Percentiles rank a stretch among this genome's conserved stretches.
Evolutionary conservation across 208 protist species (phyloP).

Genomic region (Porcisia hertigi): DNA sequence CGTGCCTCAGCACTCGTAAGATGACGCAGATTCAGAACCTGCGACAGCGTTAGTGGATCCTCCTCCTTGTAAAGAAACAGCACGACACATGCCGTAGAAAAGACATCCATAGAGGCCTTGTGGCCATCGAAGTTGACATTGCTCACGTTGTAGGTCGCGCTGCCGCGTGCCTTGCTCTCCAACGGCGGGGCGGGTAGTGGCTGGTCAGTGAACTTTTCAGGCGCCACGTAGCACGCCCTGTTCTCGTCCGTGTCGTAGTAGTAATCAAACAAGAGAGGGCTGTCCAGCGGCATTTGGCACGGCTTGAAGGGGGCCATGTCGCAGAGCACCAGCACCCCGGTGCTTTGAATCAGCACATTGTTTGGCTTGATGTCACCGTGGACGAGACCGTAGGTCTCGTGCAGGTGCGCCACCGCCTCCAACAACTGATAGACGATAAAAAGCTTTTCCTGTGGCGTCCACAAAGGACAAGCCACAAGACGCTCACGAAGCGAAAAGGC

Average conservation of each 20-base stretch:
- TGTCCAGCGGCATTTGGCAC: constrained; percentile 54
- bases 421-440: constrained; percentile 78
- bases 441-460: constrained; percentile 41
- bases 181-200: constrained; percentile 23
- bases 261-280: constrained; percentile 81
- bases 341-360: constrained; percentile 80
- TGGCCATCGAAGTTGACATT: constrained; percentile 73
- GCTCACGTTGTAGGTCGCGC: constrained; percentile 27
- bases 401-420: constrained; percentile 66
- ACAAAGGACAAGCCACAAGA: constrained; percentile 66
- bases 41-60: constrained; percentile 62
- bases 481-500: constrained; percentile 76
- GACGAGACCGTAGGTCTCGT: constrained; percentile 71
- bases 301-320: constrained; percentile 92
- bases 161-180: constrained; percentile 23
- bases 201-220: constrained; percentile 83
- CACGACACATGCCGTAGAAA: constrained; percentile 76
- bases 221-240: constrained; percentile 77
- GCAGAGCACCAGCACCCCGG: constrained; percentile 73
- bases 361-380: constrained; percentile 91
- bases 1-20: constrained; percentile 20
- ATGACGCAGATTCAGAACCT: constrained; percentile 57
- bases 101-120: constrained; percentile 83
- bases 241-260: constrained; percentile 90
- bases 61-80: constrained; percentile 73